Conservation (phyloP, 2,329 filamentous ascomycete species). For the Alternaria metachromatica region DNA sequence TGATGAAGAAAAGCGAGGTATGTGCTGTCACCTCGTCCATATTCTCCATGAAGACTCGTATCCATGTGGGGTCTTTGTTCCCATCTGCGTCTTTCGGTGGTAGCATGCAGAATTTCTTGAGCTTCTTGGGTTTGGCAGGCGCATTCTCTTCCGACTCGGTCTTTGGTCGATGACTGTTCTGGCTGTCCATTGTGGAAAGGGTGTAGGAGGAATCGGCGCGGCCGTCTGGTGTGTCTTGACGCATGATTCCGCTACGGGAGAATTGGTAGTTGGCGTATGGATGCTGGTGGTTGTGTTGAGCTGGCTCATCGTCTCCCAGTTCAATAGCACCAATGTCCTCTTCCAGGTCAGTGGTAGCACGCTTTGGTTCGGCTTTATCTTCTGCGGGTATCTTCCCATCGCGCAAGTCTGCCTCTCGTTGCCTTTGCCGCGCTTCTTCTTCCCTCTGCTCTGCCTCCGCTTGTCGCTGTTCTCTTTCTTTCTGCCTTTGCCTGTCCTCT, state of each 20-base stretch:
- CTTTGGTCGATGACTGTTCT: constrained; percentile 3
- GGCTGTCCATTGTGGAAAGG: constrained; percentile 27
- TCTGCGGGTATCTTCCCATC: constrained; percentile 16
- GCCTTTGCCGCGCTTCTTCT: constrained; percentile 22
- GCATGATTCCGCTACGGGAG: constrained; percentile 40
- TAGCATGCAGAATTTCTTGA: constrained; percentile 80
- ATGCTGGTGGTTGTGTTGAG: constrained; percentile 5
- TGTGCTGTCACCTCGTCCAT: constrained; percentile 88
- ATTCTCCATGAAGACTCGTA: constrained; percentile 79
- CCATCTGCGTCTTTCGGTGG: constrained; percentile 65
- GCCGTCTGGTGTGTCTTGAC: constrained; percentile 33
- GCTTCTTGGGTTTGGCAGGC: constrained; percentile 55
- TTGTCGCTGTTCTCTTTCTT: constrained; percentile 13
- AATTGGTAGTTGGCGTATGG: constrained; percentile 40
- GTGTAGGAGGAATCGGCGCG: constrained; percentile 27
- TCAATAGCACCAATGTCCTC: constrained; percentile 33
- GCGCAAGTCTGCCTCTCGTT: constrained; percentile 10
- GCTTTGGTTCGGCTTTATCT: constrained; percentile 1
- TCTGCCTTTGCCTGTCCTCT: constrained; percentile 12
- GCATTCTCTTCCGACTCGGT: neutral
- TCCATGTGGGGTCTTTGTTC: constrained; percentile 73
- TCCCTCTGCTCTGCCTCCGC: constrained; percentile 11
- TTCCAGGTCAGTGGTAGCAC: constrained; percentile 16
- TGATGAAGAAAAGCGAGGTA: constrained; percentile 78
- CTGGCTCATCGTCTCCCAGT: constrained; percentile 15